Evolutionary conservation across 2,329 filamentous ascomycete genomes (phyloP), one percentile per base, ranked within the genome.

Genomic region (Malbranchea cinnamomea): DNA sequence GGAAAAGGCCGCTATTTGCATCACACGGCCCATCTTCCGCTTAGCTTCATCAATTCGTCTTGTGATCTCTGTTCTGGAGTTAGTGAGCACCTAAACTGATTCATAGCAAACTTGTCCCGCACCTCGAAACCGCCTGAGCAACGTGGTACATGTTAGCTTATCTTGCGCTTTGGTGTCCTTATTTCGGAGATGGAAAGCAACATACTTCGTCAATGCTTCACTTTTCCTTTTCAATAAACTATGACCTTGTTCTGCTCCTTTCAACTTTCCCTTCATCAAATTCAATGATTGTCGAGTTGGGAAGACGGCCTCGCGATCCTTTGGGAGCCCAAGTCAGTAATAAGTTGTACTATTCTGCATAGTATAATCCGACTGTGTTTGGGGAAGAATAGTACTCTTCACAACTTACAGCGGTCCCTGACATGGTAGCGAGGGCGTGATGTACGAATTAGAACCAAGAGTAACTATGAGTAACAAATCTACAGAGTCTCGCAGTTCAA

Each of bases 1-100:
- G 24, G 87, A 95, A 61, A 98, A 95, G 26, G 89, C 85, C 23
- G 89, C 89, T 49, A 98, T 92, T 57, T 95, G 87, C 89, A 98
- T 98, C 21, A 98, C 89, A 19, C 87, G 74, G 34, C 89, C 89
- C 87, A 98, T 98, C 65, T 98, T 98, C 46, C 85, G 80, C 61
- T 98, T 98, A 23, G 89, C 89, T 57, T 98, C 89, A 62, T 98
- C 87, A 58, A 98, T 98, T 50, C 89, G 79, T 54, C 76, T 74
- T 28, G 89, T 94, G 49, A 98, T 98, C 49, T 98, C 89, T 82
- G 53, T 42, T 46, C 23, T 35, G 37, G 36, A 35, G 35, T 37
- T 30, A 35, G 36, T 35, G 23, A 10, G 15, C 8, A 16, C 7
- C 22, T 11, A 18, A 7, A 19, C 2, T 27, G 15, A 17, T 4